phyloP scores from a whole-genome alignment of 805 yeast genomes.

The Jamesozyma hellenica region DNA sequence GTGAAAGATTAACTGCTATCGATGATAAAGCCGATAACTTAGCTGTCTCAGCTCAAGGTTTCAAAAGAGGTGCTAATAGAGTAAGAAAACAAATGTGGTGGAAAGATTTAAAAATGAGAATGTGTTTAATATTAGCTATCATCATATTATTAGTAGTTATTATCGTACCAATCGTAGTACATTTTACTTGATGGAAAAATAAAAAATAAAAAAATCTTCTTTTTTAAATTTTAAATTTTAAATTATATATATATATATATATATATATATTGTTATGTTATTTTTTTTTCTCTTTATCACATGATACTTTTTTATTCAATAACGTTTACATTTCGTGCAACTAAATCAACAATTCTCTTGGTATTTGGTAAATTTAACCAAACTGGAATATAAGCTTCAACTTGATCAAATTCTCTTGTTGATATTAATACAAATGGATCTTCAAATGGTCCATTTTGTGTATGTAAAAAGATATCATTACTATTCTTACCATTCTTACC shows the following conservation, averaged over 20 bases:
- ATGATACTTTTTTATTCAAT: too few species aligned
- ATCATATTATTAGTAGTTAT: constrained; percentile 74
- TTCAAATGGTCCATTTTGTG: constrained; percentile 63
- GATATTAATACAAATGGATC: constrained; percentile 74
- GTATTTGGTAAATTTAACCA: constrained; percentile 85
- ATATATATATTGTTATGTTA: too few species aligned
- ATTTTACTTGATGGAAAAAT: constrained; percentile 40
- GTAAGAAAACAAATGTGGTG: constrained; percentile 99
- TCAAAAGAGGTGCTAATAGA: constrained; percentile 92
- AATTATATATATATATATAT: too few species aligned
- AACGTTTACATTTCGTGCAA: constrained; percentile 69
- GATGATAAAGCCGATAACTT: constrained; percentile 90
- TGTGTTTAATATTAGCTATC: constrained; percentile 75
- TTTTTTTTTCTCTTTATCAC: too few species aligned
- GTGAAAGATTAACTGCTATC: constrained; percentile 83
- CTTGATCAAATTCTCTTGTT: constrained; percentile 67
- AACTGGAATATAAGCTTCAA: constrained; percentile 89
- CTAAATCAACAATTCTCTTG: constrained; percentile 80
- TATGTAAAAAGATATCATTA: constrained; percentile 56
- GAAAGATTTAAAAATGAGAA: constrained; percentile 93
- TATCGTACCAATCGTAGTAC: constrained; percentile 89
- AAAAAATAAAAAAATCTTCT: neutral
- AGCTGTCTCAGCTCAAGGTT: constrained; percentile 86
- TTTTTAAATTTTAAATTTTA: too few species aligned
- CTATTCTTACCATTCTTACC: constrained; percentile 30